Conservation (phyloP, 129 eudicot genomes). For the Cynara cardunculus region DNA sequence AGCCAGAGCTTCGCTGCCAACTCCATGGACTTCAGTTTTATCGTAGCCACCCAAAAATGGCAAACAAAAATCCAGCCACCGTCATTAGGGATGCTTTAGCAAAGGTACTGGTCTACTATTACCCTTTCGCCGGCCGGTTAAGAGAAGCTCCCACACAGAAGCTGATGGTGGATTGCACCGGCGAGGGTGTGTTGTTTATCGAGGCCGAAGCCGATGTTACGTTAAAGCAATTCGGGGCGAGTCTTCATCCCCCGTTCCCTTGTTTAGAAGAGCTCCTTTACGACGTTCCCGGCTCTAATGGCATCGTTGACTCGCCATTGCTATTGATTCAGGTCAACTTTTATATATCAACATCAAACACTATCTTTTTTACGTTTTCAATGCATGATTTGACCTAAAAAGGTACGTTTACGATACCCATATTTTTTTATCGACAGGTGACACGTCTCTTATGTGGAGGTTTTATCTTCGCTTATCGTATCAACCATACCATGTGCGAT, state of each 20-base stretch:
- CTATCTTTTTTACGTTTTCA: no score
- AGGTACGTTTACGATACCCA: no score
- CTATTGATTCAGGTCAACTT: constrained; percentile 32
- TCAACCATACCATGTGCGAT: constrained; percentile 22
- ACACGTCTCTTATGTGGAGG: constrained; percentile 29
- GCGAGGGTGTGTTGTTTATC: constrained; percentile 39
- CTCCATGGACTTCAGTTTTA: constrained; percentile 26
- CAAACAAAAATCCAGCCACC: constrained; percentile 13
- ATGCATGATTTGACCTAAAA: neutral
- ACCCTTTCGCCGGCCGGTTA: constrained; percentile 48
- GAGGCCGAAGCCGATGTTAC: constrained; percentile 43
- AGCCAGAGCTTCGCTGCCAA: constrained; percentile 16
- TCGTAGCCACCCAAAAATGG: constrained; percentile 6
- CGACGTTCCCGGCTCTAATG: constrained; percentile 26
- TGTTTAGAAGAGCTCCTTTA: constrained; percentile 27
- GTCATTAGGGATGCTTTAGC: constrained; percentile 35
- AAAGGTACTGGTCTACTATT: constrained; percentile 35
- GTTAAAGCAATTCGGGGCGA: constrained; percentile 23
- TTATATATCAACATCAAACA: neutral
- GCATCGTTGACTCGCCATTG: constrained; percentile 27
- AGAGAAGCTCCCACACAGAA: constrained; percentile 6
- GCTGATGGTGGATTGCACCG: constrained; percentile 37
- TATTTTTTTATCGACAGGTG: constrained; percentile 7
- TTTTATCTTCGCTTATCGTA: constrained; percentile 14
- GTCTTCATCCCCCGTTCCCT: constrained; percentile 32